Conservation (phyloP, 2,329 filamentous ascomycete species). For the Lasiodiplodia gonubiensis region DNA sequence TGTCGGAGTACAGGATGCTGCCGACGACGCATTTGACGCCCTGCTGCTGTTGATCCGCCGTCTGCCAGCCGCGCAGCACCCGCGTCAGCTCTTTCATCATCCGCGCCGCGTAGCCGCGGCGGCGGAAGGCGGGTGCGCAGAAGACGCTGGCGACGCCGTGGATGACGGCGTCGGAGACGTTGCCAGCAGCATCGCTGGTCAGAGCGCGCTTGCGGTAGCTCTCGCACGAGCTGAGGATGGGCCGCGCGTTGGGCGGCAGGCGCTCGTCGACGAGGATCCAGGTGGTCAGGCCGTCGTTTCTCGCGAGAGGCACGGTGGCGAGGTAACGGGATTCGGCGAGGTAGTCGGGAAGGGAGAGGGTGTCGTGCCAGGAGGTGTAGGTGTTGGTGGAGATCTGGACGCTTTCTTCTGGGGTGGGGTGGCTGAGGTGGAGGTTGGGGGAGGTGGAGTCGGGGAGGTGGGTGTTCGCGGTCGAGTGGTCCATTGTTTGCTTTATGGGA, state of each 20-base stretch:
- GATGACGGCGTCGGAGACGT: constrained; percentile 68
- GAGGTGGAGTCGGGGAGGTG: constrained; percentile 6
- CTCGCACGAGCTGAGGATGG: constrained; percentile 63
- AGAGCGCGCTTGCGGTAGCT: constrained; percentile 57
- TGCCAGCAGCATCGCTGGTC: constrained; percentile 40
- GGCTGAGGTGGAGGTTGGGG: constrained; percentile 54
- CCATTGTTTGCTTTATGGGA: neutral
- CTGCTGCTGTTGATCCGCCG: constrained; percentile 43
- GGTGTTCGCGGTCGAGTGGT: neutral
- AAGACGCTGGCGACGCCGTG: constrained; percentile 85
- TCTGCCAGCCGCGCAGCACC: constrained; percentile 59
- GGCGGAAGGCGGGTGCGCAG: constrained; percentile 69
- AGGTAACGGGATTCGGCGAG: constrained; percentile 65
- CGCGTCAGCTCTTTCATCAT: constrained; percentile 73
- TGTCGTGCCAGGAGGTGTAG: constrained; percentile 63
- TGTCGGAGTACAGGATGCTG: constrained; percentile 83
- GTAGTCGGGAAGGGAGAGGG: constrained; percentile 62
- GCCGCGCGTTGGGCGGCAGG: constrained; percentile 47
- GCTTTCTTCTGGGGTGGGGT: constrained; percentile 64
- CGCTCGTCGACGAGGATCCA: constrained; percentile 61
- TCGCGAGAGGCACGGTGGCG: constrained; percentile 62
- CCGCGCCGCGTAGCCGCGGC: constrained; percentile 73
- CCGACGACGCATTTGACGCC: constrained; percentile 65
- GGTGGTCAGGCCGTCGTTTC: constrained; percentile 57
- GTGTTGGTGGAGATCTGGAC: constrained; percentile 62